A percentile compares a stretch with the other conserved stretches of the same genome.
Conservation (phyloP, 768 basidiomycete genomes). For the Macrolepiota albuminosa region DNA sequence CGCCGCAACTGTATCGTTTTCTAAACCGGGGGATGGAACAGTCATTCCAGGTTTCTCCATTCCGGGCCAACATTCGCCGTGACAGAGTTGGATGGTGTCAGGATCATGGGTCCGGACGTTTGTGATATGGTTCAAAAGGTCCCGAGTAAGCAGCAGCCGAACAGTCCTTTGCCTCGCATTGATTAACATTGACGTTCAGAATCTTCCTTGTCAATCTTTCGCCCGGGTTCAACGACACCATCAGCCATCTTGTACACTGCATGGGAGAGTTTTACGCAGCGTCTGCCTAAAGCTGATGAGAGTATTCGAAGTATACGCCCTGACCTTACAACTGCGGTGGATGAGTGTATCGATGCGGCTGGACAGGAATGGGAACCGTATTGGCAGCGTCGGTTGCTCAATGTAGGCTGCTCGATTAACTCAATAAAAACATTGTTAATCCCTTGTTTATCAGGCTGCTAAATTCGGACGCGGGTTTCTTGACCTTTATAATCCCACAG, state of each 20-base stretch:
- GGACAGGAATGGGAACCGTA: constrained; percentile 86
- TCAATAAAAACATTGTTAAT: background rate
- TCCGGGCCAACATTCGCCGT: constrained; percentile 69
- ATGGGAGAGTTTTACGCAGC: constrained; percentile 75
- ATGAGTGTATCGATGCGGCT: constrained; percentile 87
- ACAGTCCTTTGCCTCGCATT: background rate
- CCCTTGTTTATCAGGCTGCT: constrained; percentile 67
- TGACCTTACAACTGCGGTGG: constrained; percentile 53
- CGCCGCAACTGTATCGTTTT: constrained; percentile 21
- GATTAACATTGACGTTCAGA: constrained; percentile 33
- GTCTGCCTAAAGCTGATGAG: constrained; percentile 91
- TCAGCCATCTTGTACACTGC: constrained; percentile 92
- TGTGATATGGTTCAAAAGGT: constrained; percentile 95
- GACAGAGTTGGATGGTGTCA: constrained; percentile 86
- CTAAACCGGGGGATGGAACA: constrained; percentile 5
- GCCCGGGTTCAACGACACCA: constrained; percentile 88
- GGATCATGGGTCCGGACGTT: constrained; percentile 73
- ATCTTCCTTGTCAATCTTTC: constrained; percentile 78
- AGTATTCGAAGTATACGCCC: constrained; percentile 83
- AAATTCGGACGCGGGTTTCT: constrained; percentile 94
- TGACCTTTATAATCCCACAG: constrained; percentile 87
- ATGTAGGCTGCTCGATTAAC: constrained; percentile 39
- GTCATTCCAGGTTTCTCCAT: constrained; percentile 65
- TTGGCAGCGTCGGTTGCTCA: constrained; percentile 86
- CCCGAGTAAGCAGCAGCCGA: constrained; percentile 50